Conservation (phyloP, 108 stramenopile genomes). For the Fragilaria crotonensis region DNA sequence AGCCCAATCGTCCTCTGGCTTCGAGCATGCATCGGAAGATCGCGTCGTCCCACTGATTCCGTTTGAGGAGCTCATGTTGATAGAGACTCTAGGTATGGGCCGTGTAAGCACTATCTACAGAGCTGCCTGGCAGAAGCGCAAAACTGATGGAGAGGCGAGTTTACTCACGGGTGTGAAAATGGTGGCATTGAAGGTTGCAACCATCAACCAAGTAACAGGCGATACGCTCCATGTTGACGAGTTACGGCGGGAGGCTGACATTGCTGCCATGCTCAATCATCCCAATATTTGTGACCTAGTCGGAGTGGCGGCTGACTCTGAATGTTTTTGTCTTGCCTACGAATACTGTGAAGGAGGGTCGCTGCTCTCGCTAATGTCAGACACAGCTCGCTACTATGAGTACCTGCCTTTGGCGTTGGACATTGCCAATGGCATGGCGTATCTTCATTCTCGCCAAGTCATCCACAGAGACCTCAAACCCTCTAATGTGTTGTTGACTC, state of each 20-base stretch:
- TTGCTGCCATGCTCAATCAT: slow-evolving; percentile 27
- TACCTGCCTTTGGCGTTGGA: slow-evolving; percentile 33
- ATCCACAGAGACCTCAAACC: slow-evolving; percentile 45
- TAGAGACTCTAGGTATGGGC: slow-evolving; percentile 30
- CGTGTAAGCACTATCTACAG: slow-evolving; percentile 31
- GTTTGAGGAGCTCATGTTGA: slow-evolving; percentile 34
- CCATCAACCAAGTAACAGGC: slow-evolving; percentile 15
- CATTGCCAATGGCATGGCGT: slow-evolving; percentile 37
- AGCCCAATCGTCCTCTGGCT: background rate
- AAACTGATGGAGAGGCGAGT: background rate
- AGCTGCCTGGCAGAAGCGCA: slow-evolving; percentile 20
- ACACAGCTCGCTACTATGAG: slow-evolving; percentile 25
- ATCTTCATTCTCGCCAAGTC: slow-evolving; percentile 30
- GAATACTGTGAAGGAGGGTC: slow-evolving; percentile 37
- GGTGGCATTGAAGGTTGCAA: slow-evolving; percentile 29
- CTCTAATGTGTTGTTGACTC: slow-evolving; percentile 32
- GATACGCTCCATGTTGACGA: slow-evolving; percentile 19
- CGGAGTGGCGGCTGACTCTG: slow-evolving; percentile 8
- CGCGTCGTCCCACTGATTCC: slow-evolving; percentile 23
- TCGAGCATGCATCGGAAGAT: background rate
- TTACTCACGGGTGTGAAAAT: slow-evolving; percentile 8
- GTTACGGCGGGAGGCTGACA: slow-evolving; percentile 24
- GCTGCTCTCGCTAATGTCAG: slow-evolving; percentile 19
- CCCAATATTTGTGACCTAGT: slow-evolving; percentile 32
- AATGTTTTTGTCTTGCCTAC: slow-evolving; percentile 31